Conservation (phyloP, 2,329 filamentous ascomycete genomes). For the Beauveria medogensis region DNA sequence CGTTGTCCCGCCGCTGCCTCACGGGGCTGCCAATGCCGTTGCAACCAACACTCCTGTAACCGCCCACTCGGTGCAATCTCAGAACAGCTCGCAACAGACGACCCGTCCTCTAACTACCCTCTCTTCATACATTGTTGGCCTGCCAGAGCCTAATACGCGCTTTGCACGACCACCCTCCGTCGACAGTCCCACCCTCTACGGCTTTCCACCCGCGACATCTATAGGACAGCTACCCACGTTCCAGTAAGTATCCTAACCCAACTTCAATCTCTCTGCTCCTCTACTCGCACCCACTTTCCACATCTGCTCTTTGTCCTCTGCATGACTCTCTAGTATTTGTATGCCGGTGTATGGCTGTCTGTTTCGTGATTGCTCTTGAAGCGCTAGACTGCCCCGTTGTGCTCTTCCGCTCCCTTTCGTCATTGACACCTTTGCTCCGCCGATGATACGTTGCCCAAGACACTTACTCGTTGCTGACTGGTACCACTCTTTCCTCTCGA, state of each 20-base stretch:
- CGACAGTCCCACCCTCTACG: slow-evolving; percentile 56
- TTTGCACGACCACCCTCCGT: slow-evolving; percentile 48
- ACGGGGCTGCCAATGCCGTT: neutral
- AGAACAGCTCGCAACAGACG: neutral
- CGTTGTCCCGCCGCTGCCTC: slow-evolving; percentile 9
- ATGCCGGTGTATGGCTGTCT: neutral
- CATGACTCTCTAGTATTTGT: neutral
- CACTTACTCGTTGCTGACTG: slow-evolving; percentile 19
- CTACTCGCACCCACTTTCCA: neutral
- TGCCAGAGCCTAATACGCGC: slow-evolving; percentile 42
- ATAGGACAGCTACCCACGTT: neutral
- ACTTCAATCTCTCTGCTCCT: neutral
- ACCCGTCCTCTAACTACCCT: slow-evolving; percentile 5
- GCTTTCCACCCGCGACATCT: slow-evolving; percentile 33
- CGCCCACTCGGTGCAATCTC: neutral
- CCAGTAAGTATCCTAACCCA: slow-evolving; percentile 9
- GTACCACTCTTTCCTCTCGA: slow-evolving; percentile 18
- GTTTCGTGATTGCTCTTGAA: neutral
- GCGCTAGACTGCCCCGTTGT: neutral
- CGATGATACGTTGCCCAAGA: neutral
- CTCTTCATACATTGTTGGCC: slow-evolving; percentile 27
- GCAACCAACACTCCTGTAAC: neutral
- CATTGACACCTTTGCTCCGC: neutral
- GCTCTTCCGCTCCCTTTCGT: neutral
- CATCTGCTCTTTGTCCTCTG: neutral